These are phyloP conservation scores for Quercus phellos DNA, from an alignment of 331 rosid genomes.

Conservation along the genomic window DNA sequence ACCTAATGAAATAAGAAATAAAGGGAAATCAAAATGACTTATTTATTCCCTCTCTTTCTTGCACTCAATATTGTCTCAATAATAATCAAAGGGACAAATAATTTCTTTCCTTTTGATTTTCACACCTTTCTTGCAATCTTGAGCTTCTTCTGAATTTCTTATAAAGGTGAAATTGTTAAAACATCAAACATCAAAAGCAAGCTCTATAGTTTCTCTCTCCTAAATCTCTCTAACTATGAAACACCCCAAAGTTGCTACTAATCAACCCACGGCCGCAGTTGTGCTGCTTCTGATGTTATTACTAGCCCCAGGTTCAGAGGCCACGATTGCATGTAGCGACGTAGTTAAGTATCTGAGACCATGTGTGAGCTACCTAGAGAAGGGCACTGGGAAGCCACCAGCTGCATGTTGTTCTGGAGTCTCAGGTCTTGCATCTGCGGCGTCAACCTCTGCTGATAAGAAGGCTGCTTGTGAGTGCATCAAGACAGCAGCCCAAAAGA, in stretches of 20 bases:
- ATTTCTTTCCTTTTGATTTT: too few relatives aligned
- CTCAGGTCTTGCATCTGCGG: constrained; percentile 52
- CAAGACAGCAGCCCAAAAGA: constrained; percentile 41
- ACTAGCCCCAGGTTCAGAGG: constrained; percentile 44
- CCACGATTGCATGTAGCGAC: constrained; percentile 51
- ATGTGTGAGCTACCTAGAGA: constrained; percentile 56
- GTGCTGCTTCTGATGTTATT: constrained; percentile 24
- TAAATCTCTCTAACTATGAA: constrained; percentile 26
- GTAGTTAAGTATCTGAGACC: constrained; percentile 56
- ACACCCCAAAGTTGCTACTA: background rate
- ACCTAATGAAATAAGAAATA: too few relatives aligned
- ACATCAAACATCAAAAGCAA: background rate
- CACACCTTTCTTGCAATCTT: background rate
- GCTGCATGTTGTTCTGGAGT: constrained; percentile 60
- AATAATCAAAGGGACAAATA: background rate
- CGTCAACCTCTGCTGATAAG: constrained; percentile 43
- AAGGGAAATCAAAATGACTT: too few relatives aligned
- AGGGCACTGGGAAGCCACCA: constrained; percentile 71
- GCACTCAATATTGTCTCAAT: background rate
- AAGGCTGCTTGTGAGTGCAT: constrained; percentile 68
- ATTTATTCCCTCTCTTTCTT: background rate
- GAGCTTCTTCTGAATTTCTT: background rate
- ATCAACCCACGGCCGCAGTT: constrained; percentile 9
- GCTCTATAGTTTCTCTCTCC: background rate
- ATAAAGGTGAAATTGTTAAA: background rate